phyloP scores from a whole-genome alignment of 768 basidiomycete genomes.

The Mycena capillaripes region DNA sequence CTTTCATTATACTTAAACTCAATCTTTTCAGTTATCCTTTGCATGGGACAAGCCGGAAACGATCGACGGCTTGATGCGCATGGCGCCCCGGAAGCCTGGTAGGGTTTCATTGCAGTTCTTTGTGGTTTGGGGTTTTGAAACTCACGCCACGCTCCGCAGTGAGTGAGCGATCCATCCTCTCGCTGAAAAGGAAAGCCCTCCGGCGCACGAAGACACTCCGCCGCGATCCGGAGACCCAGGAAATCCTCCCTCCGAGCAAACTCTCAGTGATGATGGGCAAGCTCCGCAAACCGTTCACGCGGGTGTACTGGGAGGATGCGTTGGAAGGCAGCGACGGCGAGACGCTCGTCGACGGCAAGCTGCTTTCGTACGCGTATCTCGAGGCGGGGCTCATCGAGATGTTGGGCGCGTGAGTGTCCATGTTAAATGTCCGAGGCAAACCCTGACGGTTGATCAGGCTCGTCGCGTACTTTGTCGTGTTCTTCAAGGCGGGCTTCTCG shows the following conservation, averaged over 20 bases:
- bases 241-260: slow-evolving; percentile 57
- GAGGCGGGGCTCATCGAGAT: slow-evolving; percentile 76
- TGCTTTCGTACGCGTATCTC: slow-evolving; percentile 77
- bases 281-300: slow-evolving; percentile 67
- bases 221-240: slow-evolving; percentile 67
- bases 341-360: slow-evolving; percentile 70
- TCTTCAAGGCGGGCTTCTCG: slow-evolving; percentile 72
- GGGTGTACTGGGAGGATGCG: slow-evolving; percentile 70
- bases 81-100: slow-evolving; percentile 78
- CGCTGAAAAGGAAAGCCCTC: slow-evolving; percentile 69
- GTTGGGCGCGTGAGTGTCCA: slow-evolving; percentile 61
- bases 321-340: slow-evolving; percentile 69
- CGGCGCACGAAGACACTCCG: slow-evolving; percentile 67
- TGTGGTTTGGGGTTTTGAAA: not conserved
- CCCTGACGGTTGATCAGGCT: slow-evolving; percentile 50
- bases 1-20: not conserved
- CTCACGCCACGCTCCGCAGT: slow-evolving; percentile 54
- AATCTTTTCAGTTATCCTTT: slow-evolving; percentile 65
- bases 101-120: slow-evolving; percentile 9
- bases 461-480: slow-evolving; percentile 77
- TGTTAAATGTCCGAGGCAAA: not conserved
- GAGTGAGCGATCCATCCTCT: slow-evolving; percentile 65
- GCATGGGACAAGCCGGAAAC: slow-evolving; percentile 83
- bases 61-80: slow-evolving; percentile 74
- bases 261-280: slow-evolving; percentile 53